phyloP scores from a whole-genome alignment of 2,329 filamentous ascomycete species.

The Chrysoporthe deuterocubensis region DNA sequence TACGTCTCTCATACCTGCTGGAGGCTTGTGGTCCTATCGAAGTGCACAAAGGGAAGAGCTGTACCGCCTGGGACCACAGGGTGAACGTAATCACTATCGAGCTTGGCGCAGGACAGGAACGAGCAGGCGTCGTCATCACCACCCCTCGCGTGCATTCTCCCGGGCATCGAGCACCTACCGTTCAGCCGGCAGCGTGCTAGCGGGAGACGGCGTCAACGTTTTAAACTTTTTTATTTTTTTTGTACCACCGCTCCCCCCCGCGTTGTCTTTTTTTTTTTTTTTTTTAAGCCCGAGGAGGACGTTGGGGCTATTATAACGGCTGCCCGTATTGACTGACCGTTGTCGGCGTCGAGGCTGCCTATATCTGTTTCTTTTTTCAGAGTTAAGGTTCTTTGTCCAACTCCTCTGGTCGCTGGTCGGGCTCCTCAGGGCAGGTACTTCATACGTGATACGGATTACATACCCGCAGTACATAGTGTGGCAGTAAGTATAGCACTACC shows the following conservation, averaged over 20 bases:
- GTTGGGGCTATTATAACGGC: neutral
- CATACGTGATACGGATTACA: neutral
- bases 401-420: neutral
- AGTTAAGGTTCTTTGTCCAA: slow-evolving; percentile 2
- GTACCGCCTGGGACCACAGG: slow-evolving; percentile 3
- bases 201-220: neutral
- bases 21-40: slow-evolving; percentile 13
- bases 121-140: slow-evolving; percentile 17
- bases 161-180: neutral
- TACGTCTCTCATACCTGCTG: neutral
- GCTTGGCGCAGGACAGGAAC: slow-evolving; percentile 9
- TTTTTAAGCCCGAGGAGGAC: neutral
- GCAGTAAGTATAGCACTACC: neutral
- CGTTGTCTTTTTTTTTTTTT: neutral
- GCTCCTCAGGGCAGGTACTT: neutral
- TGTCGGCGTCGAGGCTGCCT: neutral
- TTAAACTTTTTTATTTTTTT: neutral
- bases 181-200: neutral
- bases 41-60: neutral
- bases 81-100: slow-evolving; percentile 14
- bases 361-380: neutral
- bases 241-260: neutral
- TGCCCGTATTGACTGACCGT: neutral
- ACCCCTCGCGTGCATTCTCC: neutral
- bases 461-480: neutral